These are phyloP conservation scores for Lyophyllum atratum DNA, from an alignment of 768 basidiomycete species.

Conservation along the genomic window DNA sequence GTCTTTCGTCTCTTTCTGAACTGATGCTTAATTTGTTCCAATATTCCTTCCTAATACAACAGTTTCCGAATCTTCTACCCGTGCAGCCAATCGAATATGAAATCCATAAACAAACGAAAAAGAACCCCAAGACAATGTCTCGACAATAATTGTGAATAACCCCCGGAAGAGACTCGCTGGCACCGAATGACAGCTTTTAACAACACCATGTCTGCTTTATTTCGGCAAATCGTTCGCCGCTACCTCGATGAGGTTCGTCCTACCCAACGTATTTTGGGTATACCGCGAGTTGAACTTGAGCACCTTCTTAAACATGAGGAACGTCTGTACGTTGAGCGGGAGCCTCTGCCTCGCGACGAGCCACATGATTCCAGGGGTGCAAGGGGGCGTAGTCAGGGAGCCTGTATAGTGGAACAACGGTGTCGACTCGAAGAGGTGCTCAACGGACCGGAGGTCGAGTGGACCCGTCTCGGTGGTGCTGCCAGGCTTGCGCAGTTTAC, in stretches of 20 bases:
- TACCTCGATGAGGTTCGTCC: conserved; percentile 7
- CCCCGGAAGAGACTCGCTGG: too few relatives aligned
- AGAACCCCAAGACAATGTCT: too few relatives aligned
- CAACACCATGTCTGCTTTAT: too few relatives aligned
- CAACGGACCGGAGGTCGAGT: neutral
- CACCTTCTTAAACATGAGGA: conserved; percentile 4
- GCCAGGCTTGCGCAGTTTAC: neutral
- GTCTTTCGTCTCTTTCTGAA: too few relatives aligned
- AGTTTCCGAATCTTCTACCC: too few relatives aligned
- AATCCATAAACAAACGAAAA: too few relatives aligned
- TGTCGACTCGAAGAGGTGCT: neutral
- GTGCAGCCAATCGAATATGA: too few relatives aligned
- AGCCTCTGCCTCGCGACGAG: conserved; percentile 3
- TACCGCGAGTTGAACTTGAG: conserved; percentile 14
- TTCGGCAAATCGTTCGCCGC: neutral
- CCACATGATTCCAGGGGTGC: conserved; percentile 8
- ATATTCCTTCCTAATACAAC: too few relatives aligned
- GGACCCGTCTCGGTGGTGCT: neutral
- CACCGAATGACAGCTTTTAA: too few relatives aligned
- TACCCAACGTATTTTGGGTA: conserved; percentile 7
- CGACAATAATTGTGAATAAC: too few relatives aligned
- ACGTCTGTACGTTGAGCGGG: conserved; percentile 2
- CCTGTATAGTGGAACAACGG: conserved; percentile 7
- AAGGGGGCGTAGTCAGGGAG: conserved; percentile 15
- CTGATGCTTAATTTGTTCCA: too few relatives aligned